A percentile compares a stretch with the other conserved stretches of the same genome.
These are phyloP conservation scores for Brettanomyces sp. DNA, from an alignment of 805 yeast species.

Conservation along the genomic window DNA sequence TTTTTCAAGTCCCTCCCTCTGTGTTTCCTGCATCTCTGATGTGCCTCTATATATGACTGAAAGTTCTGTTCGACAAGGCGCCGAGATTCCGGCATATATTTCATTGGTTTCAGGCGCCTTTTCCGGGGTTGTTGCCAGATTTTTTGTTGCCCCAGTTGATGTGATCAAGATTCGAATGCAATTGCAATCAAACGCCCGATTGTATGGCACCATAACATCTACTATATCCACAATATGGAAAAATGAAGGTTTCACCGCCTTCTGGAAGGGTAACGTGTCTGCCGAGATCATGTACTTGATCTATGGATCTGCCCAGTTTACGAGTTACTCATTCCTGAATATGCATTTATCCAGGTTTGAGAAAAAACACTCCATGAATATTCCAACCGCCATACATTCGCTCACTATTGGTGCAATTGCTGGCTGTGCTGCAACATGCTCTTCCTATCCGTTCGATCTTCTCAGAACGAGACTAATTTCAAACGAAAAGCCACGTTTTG, in stretches of 20 bases:
- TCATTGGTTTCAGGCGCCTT: conserved; percentile 62
- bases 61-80: conserved; percentile 28
- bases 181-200: conserved; percentile 30
- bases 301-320: conserved; percentile 82
- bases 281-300: conserved; percentile 79
- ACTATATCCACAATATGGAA: conserved; percentile 35
- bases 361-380: conserved; percentile 9
- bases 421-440: conserved; percentile 63
- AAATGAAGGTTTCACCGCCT: conserved; percentile 51
- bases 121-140: conserved; percentile 52
- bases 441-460: conserved; percentile 87
- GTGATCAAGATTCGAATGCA: conserved; percentile 71
- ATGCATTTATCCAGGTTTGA: conserved; percentile 27
- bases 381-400: conserved; percentile 34
- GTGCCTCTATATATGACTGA: conserved; percentile 8
- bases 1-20: too few species aligned
- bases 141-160: conserved; percentile 65
- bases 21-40: too few species aligned
- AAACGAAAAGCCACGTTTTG: conserved; percentile 29
- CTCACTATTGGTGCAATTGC: conserved; percentile 64
- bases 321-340: conserved; percentile 55
- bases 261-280: conserved; percentile 97
- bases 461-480: conserved; percentile 81
- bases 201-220: conserved; percentile 27
- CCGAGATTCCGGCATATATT: conserved; percentile 40